A percentile compares a stretch with the other conserved stretches of the same genome.
These are phyloP conservation scores for Goffeauzyma gilvescens DNA, from an alignment of 768 basidiomycete species.

Conservation along the genomic window DNA sequence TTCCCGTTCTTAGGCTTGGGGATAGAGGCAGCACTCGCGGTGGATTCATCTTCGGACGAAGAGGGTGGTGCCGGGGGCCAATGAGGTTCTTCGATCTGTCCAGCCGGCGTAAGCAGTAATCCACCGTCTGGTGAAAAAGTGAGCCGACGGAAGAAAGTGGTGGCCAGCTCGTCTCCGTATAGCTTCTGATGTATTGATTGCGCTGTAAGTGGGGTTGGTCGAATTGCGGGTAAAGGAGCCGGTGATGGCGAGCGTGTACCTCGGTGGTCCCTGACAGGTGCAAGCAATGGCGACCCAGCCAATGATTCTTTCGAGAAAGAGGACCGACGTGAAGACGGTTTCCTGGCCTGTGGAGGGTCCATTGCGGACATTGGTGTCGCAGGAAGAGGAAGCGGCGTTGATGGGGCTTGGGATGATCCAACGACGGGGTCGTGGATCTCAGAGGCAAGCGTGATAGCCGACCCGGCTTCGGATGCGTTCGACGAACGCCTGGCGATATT, in stretches of 20 bases:
- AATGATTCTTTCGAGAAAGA: constrained; percentile 28
- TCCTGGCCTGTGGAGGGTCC: constrained; percentile 26
- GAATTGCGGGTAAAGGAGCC: constrained; percentile 70
- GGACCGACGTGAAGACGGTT: constrained; percentile 24
- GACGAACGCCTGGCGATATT: constrained; percentile 51
- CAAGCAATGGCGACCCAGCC: constrained; percentile 20
- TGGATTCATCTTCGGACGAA: constrained; percentile 4
- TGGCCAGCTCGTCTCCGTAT: constrained; percentile 87
- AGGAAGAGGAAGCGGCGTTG: constrained; percentile 25
- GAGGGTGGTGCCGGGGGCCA: constrained; percentile 25
- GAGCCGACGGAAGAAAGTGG: constrained; percentile 85
- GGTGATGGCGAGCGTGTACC: constrained; percentile 27
- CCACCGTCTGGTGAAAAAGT: constrained; percentile 91
- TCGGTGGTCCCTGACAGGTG: constrained; percentile 17
- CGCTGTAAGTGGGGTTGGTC: constrained; percentile 39
- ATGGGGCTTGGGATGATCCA: constrained; percentile 24
- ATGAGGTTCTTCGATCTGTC: constrained; percentile 86
- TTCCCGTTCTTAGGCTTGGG: constrained; percentile 25
- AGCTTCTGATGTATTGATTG: constrained; percentile 45
- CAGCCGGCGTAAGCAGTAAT: constrained; percentile 81
- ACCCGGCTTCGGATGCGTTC: constrained; percentile 57
- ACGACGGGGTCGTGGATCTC: constrained; percentile 42
- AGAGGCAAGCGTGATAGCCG: constrained; percentile 38
- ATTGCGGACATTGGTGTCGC: constrained; percentile 25
- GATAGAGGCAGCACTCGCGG: constrained; percentile 31